phyloP scores from a whole-genome alignment of 305 asterid species.

The Salvia sclarea region DNA sequence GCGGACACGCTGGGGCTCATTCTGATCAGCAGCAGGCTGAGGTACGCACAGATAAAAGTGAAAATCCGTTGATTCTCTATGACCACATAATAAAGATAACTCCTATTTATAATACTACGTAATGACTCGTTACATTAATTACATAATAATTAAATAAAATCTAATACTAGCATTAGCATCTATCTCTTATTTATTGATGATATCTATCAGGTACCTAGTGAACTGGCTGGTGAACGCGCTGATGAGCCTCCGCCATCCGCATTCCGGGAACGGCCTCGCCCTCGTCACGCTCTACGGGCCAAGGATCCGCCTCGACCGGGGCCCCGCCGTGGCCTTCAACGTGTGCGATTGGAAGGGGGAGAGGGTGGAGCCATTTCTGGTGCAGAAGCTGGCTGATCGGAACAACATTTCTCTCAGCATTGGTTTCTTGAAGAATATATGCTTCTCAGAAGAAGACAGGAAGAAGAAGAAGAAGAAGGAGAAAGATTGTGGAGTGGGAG shows the following conservation, averaged over 20 bases:
- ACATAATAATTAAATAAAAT: too few species aligned
- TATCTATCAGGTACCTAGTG: too few species aligned
- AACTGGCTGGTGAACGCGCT: conserved; percentile 80
- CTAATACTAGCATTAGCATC: too few species aligned
- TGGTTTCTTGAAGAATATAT: conserved; percentile 60
- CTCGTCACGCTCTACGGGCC: conserved; percentile 66
- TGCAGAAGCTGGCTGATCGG: conserved; percentile 78
- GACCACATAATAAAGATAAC: too few species aligned
- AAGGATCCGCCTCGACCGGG: conserved; percentile 52
- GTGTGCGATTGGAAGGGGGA: conserved; percentile 87
- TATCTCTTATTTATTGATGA: too few species aligned
- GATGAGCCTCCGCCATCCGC: conserved; percentile 57
- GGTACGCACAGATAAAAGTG: too few species aligned
- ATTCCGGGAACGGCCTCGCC: conserved; percentile 50
- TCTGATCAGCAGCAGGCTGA: conserved; percentile 55
- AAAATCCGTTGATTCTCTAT: too few species aligned
- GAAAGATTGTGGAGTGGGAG: conserved; percentile 37
- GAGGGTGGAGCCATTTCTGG: conserved; percentile 59
- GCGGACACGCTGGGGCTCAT: conserved; percentile 74
- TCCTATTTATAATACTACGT: too few species aligned
- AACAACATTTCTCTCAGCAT: conserved; percentile 51
- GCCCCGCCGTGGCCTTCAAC: conserved; percentile 71
- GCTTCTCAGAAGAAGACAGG: conserved; percentile 45
- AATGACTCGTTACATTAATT: too few species aligned
- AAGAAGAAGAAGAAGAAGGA: conserved; percentile 35